phyloP scores from a whole-genome alignment of 345 rosid genomes.

The Bruguiera gymnorhiza region DNA sequence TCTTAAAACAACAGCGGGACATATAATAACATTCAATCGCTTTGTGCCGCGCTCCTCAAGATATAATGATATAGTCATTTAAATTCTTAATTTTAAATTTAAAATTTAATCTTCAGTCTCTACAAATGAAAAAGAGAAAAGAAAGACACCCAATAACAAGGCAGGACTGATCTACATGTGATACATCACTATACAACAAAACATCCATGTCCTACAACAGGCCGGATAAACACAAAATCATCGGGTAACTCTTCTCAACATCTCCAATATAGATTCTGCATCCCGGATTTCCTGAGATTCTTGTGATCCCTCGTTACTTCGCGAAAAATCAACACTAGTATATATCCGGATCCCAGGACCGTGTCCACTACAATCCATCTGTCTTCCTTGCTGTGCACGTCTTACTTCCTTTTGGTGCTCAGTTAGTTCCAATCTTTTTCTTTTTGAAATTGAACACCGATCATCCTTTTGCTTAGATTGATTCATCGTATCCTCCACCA shows the following conservation, averaged over 20 bases:
- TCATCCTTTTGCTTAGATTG: constrained; percentile 10
- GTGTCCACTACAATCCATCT: constrained; percentile 41
- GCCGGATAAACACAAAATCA: not conserved
- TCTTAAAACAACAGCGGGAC: no score
- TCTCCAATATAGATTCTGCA: constrained; percentile 30
- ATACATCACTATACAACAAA: not conserved
- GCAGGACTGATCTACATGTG: not conserved
- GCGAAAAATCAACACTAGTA: constrained; percentile 47
- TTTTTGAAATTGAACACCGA: constrained; percentile 17
- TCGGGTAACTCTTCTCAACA: constrained; percentile 25
- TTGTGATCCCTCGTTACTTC: constrained; percentile 43
- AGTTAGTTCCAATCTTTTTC: constrained; percentile 39
- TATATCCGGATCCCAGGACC: constrained; percentile 51
- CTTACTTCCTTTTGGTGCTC: constrained; percentile 59
- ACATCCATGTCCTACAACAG: not conserved
- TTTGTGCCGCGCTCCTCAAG: no score
- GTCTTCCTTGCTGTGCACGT: constrained; percentile 49
- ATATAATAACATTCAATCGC: no score
- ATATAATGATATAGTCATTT: no score
- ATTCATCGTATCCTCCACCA: constrained; percentile 5
- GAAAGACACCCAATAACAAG: no score
- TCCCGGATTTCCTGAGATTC: constrained; percentile 35
- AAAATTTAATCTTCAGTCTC: no score
- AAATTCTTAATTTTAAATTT: no score
- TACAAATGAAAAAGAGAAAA: no score